Evolutionary conservation across 495 filamentous ascomycete genomes (phyloP), one percentile per base, ranked within the genome.

Genomic region (Acidiella bohemica): DNA sequence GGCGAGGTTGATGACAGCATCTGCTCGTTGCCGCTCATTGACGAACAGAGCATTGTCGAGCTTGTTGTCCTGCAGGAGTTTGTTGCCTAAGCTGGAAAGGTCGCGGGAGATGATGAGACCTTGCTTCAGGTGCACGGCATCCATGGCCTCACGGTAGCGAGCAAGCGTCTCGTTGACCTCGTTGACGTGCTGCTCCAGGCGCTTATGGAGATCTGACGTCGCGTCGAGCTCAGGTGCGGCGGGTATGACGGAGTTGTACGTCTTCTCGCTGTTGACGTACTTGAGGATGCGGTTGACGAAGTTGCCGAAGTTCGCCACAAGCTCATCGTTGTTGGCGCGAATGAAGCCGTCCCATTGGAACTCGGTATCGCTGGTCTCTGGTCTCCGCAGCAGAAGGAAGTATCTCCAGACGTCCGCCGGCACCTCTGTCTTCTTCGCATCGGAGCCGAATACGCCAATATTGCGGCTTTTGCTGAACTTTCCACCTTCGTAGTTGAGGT

Each of bases 401-500:
- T 93, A 95, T 27, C 88, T 71, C 85, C 86, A 95, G 20, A 96
- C 83, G 39, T 87, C 81, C 4, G 84, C 63, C 6, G 78, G 67
- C 22, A 97, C 67, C n/a, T 85, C 85, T 4, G 86, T 95, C 29
- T 93, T 78, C 59, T 80, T 79, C 13, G 84, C 90, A 55, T 76
- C 80, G 56, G 81, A 81, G 18, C 87, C 87, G 58, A 95, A 95
- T 2, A 95, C 88, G 52, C 87, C 87, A 11, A 94, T 70, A 24
- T 78, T 78, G 42, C 84, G 69, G 32, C 84, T 92, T 59, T 95
- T 95, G 53, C 81, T 88, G 67, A 97, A 97, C 55, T 97, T 97
- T 33, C 84, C 84, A 20, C 43, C 44, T 75, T 76, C 90, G 55
- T 97, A 97, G 61, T 93, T 93, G 36, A 96, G 68, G 55, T 96